A percentile compares a stretch with the other conserved stretches of the same genome.
Conservation (phyloP, 768 basidiomycete species). For the Boletellus emodensis region DNA sequence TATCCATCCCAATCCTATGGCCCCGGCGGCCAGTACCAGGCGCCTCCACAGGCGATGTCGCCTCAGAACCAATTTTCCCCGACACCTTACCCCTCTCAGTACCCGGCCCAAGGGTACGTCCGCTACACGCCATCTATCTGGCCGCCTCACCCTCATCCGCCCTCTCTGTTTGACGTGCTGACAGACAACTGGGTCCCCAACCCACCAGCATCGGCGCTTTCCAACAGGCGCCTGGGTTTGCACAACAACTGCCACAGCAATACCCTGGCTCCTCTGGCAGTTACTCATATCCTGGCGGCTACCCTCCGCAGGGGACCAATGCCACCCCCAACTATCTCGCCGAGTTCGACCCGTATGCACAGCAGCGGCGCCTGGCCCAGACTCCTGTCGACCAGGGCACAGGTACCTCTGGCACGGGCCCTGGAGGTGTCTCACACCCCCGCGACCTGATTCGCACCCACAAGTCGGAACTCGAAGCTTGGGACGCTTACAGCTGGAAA, state of each 20-base stretch:
- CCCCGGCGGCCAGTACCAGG: slow-evolving; percentile 8
- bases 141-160: background rate
- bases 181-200: slow-evolving; percentile 30
- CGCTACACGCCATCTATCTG: background rate
- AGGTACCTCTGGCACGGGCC: slow-evolving; percentile 8
- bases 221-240: slow-evolving; percentile 54
- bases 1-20: slow-evolving; percentile 22
- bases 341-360: slow-evolving; percentile 41
- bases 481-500: slow-evolving; percentile 71
- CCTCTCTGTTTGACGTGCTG: background rate
- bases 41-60: slow-evolving; percentile 16
- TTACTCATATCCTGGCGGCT: slow-evolving; percentile 30
- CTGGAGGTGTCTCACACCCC: slow-evolving; percentile 50
- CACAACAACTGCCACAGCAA: slow-evolving; percentile 45
- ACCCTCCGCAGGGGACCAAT: slow-evolving; percentile 19
- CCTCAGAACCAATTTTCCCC: slow-evolving; percentile 22
- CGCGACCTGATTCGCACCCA: slow-evolving; percentile 62
- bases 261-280: slow-evolving; percentile 13
- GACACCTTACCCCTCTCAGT: slow-evolving; percentile 24
- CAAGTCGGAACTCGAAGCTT: slow-evolving; percentile 65
- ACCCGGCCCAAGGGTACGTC: slow-evolving; percentile 20
- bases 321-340: slow-evolving; percentile 26
- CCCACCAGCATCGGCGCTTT: slow-evolving; percentile 30
- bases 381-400: slow-evolving; percentile 1
- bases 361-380: slow-evolving; percentile 6